Conservation (phyloP, 2,329 filamentous ascomycete genomes). For the Westerdykella sp. region DNA sequence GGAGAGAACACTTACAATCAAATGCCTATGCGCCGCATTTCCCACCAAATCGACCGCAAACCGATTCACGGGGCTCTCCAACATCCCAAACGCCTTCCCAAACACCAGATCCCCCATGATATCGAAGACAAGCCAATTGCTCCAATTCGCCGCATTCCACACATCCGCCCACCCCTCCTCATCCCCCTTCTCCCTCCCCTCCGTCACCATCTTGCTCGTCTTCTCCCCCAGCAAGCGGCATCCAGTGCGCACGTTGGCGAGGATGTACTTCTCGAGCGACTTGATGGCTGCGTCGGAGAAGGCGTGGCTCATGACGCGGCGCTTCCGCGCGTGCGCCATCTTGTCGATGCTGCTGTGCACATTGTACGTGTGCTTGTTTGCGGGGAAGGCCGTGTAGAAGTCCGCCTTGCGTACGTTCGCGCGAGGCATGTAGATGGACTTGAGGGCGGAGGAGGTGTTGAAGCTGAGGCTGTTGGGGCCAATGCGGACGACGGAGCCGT, state of each 20-base stretch:
- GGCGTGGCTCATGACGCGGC: slow-evolving; percentile 43
- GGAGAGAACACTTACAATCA: slow-evolving; percentile 31
- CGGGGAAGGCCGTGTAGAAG: slow-evolving; percentile 45
- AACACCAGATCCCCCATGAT: slow-evolving; percentile 48
- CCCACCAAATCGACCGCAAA: slow-evolving; percentile 40
- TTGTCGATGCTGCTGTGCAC: slow-evolving; percentile 44
- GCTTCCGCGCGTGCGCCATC: slow-evolving; percentile 42
- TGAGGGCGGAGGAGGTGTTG: slow-evolving; percentile 56
- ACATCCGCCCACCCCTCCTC: slow-evolving; percentile 37
- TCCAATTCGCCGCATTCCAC: slow-evolving; percentile 42
- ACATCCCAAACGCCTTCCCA: slow-evolving; percentile 41
- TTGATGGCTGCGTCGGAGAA: slow-evolving; percentile 44
- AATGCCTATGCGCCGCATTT: slow-evolving; percentile 42
- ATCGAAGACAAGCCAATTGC: slow-evolving; percentile 45
- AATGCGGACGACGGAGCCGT: slow-evolving; percentile 67
- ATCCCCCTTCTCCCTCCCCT: slow-evolving; percentile 2
- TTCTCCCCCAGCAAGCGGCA: slow-evolving; percentile 30
- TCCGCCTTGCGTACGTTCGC: slow-evolving; percentile 46
- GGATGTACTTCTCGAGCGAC: slow-evolving; percentile 42
- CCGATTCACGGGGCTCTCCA: slow-evolving; percentile 37
- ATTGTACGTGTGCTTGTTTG: slow-evolving; percentile 37
- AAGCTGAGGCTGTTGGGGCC: slow-evolving; percentile 72
- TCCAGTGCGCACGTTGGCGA: slow-evolving; percentile 39
- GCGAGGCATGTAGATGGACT: slow-evolving; percentile 46
- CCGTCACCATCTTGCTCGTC: slow-evolving; percentile 3